Evolutionary conservation across 2,329 filamentous ascomycete genomes (phyloP).

Genomic region (Helicocarpus griseus): DNA sequence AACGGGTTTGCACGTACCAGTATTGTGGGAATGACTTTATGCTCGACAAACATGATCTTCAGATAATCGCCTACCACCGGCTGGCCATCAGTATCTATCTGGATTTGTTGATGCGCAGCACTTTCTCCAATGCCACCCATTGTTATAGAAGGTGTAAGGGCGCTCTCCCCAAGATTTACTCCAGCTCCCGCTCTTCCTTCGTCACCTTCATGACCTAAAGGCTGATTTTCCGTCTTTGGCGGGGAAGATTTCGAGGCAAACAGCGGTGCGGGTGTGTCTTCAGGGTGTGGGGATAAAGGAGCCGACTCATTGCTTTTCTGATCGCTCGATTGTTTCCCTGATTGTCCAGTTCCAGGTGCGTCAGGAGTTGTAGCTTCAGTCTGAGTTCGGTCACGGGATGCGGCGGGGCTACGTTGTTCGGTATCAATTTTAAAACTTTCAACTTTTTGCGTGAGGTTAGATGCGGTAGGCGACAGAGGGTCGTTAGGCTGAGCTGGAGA

Average conservation of each 20-base stretch:
- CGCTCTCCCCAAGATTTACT: not conserved
- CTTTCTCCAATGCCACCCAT: conserved; percentile 1
- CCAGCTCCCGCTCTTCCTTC: not conserved
- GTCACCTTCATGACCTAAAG: not conserved
- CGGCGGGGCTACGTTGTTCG: conserved; percentile 43
- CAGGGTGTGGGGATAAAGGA: conserved; percentile 45
- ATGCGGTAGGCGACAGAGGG: conserved; percentile 41
- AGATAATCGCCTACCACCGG: conserved; percentile 89
- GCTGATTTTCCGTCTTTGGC: not conserved
- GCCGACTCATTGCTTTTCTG: not conserved
- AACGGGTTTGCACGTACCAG: conserved; percentile 52
- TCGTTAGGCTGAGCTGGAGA: conserved; percentile 14
- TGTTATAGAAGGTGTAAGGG: not conserved
- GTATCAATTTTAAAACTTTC: conserved; percentile 51
- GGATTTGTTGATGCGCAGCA: conserved; percentile 34
- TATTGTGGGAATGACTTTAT: conserved; percentile 90
- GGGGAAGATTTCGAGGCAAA: conserved; percentile 40
- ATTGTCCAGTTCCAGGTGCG: conserved; percentile 6
- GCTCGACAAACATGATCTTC: conserved; percentile 93
- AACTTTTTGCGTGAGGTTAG: conserved; percentile 46
- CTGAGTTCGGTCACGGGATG: conserved; percentile 16
- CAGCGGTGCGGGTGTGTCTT: conserved; percentile 60
- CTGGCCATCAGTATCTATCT: conserved; percentile 51
- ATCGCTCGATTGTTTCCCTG: not conserved
- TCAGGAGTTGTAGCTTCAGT: conserved; percentile 1